phyloP scores from a whole-genome alignment of 169 alveolate species.

The Plasmodium reichenowi region DNA sequence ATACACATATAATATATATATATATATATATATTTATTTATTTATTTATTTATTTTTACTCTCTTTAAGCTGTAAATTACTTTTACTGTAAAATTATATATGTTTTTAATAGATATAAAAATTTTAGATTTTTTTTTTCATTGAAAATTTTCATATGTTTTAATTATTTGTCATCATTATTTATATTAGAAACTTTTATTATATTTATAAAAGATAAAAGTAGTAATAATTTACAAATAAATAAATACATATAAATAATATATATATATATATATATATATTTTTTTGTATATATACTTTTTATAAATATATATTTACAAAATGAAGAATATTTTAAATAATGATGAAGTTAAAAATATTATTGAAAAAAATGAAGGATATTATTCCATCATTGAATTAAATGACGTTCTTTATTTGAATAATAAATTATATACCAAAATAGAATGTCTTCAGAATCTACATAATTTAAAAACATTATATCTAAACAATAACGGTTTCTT shows the following conservation, averaged over 20 bases:
- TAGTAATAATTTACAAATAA: no score
- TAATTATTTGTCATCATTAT: no score
- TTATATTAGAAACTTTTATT: no score
- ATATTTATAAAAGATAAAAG: no score
- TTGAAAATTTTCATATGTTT: no score
- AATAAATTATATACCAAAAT: slow-evolving; percentile 41
- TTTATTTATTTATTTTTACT: slow-evolving; percentile 12
- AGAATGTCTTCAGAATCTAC: slow-evolving; percentile 29
- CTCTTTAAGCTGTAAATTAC: slow-evolving; percentile 19
- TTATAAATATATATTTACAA: no score
- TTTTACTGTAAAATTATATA: neutral
- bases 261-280: no score
- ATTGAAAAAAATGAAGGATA: slow-evolving; percentile 48
- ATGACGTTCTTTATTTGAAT: slow-evolving; percentile 70
- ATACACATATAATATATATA: no score
- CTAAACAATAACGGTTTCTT: slow-evolving; percentile 60
- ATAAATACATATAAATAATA: no score
- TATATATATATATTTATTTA: neutral
- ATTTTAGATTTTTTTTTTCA: neutral
- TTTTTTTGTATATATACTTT: no score
- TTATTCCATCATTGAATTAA: slow-evolving; percentile 55
- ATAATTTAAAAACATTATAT: slow-evolving; percentile 55
- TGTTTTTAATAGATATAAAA: neutral
- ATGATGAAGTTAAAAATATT: slow-evolving; percentile 53
- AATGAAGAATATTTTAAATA: slow-evolving; percentile 53